A percentile compares a stretch with the other conserved stretches of the same genome.
These are phyloP conservation scores for Extremus antarcticus DNA, from an alignment of 495 filamentous ascomycete species.

Conservation along the genomic window DNA sequence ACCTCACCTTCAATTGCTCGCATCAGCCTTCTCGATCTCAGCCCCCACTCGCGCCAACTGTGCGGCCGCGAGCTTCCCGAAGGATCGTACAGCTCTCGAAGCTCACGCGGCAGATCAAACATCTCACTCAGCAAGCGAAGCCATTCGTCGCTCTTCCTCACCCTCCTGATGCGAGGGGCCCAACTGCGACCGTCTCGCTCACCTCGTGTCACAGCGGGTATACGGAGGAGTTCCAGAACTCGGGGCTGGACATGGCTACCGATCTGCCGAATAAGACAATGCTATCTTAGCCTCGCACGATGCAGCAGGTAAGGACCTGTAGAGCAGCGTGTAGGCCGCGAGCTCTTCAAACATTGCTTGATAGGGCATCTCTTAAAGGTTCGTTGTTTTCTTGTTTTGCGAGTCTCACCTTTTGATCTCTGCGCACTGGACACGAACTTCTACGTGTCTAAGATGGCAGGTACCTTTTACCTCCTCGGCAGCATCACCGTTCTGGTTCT, in stretches of 20 bases:
- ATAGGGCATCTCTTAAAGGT: not conserved
- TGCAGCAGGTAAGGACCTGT: not conserved
- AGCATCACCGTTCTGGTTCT: not conserved
- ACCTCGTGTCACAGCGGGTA: not conserved
- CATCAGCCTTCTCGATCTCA: too few relatives aligned
- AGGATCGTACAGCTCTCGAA: not conserved
- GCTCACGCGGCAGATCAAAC: not conserved
- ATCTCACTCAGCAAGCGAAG: not conserved
- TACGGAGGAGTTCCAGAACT: not conserved
- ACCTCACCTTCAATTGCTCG: not conserved
- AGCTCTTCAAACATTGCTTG: not conserved
- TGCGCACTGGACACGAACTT: too few relatives aligned
- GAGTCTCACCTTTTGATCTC: too few relatives aligned
- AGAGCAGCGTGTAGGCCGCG: not conserved
- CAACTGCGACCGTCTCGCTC: too few relatives aligned
- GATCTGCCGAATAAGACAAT: not conserved
- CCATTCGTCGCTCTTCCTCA: not conserved
- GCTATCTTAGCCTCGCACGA: too few relatives aligned
- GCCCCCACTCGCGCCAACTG: too few relatives aligned
- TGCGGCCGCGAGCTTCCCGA: too few relatives aligned
- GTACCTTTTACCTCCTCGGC: not conserved
- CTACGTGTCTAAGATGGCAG: too few relatives aligned
- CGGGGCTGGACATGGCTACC: not conserved
- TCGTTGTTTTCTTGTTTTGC: not conserved
- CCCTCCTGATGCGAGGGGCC: not conserved